These are phyloP conservation scores for Fusarium multiceps DNA, from an alignment of 2,329 filamentous ascomycete genomes.

Conservation along the genomic window DNA sequence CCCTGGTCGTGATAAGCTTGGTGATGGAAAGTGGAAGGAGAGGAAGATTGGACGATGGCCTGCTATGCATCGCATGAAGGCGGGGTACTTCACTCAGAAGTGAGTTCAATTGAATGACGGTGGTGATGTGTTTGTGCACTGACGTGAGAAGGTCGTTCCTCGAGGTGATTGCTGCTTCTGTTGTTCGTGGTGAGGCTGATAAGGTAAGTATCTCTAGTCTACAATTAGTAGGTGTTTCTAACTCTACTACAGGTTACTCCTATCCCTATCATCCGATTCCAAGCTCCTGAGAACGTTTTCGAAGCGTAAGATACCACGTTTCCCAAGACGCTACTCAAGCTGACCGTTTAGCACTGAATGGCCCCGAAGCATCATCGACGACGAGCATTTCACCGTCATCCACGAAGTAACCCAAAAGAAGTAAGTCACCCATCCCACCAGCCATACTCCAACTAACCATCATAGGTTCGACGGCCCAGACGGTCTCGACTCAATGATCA, in stretches of 20 bases:
- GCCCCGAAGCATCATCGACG: slow-evolving; percentile 1
- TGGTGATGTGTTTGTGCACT: too few relatives aligned
- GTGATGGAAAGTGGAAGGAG: background rate
- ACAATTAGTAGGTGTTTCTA: too few relatives aligned
- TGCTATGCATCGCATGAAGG: slow-evolving; percentile 3
- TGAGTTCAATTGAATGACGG: background rate
- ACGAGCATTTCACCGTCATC: background rate
- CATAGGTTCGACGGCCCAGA: background rate
- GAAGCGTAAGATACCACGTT: background rate
- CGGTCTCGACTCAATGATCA: slow-evolving; percentile 10
- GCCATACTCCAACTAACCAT: background rate
- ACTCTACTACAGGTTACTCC: background rate
- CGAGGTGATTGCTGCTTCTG: background rate
- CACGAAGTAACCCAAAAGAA: slow-evolving; percentile 3
- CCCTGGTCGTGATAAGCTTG: background rate
- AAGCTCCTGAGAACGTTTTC: background rate
- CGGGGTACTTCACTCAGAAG: background rate
- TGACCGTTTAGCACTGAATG: background rate
- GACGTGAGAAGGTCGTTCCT: slow-evolving; percentile 2
- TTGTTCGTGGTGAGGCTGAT: background rate
- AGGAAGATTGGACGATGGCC: slow-evolving; percentile 1
- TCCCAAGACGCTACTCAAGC: rapidly evolving
- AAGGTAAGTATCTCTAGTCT: background rate
- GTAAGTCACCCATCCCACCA: background rate
- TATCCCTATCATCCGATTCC: background rate